These are phyloP conservation scores for Phytopythium chamaehyphon DNA, from an alignment of 352 stramenopile genomes.

Conservation along the genomic window DNA sequence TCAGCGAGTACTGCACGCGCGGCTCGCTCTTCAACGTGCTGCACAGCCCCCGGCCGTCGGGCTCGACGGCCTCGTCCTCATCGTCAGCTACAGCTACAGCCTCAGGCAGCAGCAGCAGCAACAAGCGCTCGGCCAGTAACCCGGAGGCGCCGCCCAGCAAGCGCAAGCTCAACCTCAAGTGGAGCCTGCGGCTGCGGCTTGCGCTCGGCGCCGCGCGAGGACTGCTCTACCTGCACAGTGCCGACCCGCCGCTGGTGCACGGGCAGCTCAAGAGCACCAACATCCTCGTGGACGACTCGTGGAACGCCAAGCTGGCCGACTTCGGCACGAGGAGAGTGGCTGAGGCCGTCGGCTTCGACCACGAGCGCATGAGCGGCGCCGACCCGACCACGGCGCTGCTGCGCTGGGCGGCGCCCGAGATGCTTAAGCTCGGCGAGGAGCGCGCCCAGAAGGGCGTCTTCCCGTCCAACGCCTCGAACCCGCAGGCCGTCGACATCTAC, in stretches of 20 bases:
- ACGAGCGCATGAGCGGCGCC: slow-evolving; percentile 51
- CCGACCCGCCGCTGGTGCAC: slow-evolving; percentile 79
- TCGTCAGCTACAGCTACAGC: not conserved
- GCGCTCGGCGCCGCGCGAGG: slow-evolving; percentile 72
- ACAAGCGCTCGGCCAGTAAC: slow-evolving; percentile 2
- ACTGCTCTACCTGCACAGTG: slow-evolving; percentile 82
- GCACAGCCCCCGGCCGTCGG: slow-evolving; percentile 38
- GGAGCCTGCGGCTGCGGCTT: slow-evolving; percentile 76
- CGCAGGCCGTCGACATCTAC: slow-evolving; percentile 85
- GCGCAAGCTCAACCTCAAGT: slow-evolving; percentile 70
- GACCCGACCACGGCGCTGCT: slow-evolving; percentile 53
- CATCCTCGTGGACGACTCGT: slow-evolving; percentile 87
- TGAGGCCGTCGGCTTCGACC: slow-evolving; percentile 73
- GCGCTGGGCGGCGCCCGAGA: slow-evolving; percentile 74
- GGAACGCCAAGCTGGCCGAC: slow-evolving; percentile 87
- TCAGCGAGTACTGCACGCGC: slow-evolving; percentile 94
- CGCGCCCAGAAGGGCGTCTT: slow-evolving; percentile 58
- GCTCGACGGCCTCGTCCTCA: slow-evolving; percentile 13
- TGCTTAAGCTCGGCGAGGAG: slow-evolving; percentile 78
- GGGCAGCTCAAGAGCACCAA: slow-evolving; percentile 87
- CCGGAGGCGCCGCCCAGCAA: slow-evolving; percentile 22
- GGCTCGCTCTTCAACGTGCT: slow-evolving; percentile 96
- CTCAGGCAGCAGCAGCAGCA: slow-evolving; percentile 3
- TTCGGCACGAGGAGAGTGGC: slow-evolving; percentile 80
- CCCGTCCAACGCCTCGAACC: slow-evolving; percentile 35